phyloP scores from a whole-genome alignment of 106 monocot genomes.

The Cymbidium sinense region DNA sequence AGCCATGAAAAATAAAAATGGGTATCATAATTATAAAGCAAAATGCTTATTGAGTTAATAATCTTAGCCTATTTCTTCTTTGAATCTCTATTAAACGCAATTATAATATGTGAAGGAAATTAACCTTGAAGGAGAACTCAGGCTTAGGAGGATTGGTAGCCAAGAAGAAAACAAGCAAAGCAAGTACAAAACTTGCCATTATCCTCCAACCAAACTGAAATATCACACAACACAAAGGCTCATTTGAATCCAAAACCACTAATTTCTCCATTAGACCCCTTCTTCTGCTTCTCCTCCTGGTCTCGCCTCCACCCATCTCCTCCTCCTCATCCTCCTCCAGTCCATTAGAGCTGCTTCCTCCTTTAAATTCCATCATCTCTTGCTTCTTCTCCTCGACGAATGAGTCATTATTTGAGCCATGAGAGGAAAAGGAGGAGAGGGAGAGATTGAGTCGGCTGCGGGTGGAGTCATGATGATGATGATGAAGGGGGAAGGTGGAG shows the following conservation, averaged over 20 bases:
- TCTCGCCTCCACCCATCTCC: neutral
- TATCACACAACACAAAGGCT: conserved; percentile 31
- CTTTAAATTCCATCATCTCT: neutral
- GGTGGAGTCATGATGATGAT: no score
- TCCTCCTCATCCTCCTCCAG: conserved; percentile 3
- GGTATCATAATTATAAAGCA: no score
- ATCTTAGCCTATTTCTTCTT: no score
- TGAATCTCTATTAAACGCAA: no score
- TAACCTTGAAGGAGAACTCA: conserved; percentile 38
- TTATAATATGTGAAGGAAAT: neutral
- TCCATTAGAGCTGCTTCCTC: neutral
- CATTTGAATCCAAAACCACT: conserved; percentile 37
- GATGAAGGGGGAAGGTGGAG: neutral
- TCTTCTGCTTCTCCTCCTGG: conserved; percentile 9
- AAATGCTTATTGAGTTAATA: no score
- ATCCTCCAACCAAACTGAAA: conserved; percentile 70
- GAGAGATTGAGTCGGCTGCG: conserved; percentile 31
- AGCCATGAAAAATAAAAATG: neutral
- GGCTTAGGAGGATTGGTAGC: conserved; percentile 56
- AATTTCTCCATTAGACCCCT: conserved; percentile 31
- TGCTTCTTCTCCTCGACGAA: conserved; percentile 37
- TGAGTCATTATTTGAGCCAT: conserved; percentile 37
- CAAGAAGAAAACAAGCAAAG: conserved; percentile 70
- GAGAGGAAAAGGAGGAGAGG: conserved; percentile 38
- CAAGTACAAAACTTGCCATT: conserved; percentile 34